These are phyloP conservation scores for Venturia oleaginea DNA, from an alignment of 2,329 filamentous ascomycete genomes.

Conservation along the genomic window DNA sequence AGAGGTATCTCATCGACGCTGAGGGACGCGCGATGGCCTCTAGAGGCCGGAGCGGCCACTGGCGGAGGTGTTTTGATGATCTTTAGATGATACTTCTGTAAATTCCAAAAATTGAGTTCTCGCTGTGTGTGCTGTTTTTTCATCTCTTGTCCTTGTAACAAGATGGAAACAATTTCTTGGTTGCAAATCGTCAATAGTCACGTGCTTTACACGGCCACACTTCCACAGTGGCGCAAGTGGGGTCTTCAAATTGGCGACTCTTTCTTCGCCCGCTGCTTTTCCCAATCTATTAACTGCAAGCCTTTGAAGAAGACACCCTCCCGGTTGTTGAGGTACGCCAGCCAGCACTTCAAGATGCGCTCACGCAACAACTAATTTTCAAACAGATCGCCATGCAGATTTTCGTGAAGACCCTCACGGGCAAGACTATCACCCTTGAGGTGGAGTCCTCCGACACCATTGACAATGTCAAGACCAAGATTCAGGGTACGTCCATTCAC, in stretches of 20 bases:
- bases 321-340: slow-evolving; percentile 13
- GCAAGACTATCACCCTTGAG: slow-evolving; percentile 58
- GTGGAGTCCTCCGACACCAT: slow-evolving; percentile 74
- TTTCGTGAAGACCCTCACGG: slow-evolving; percentile 54
- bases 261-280: background rate
- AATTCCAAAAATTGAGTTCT: no score
- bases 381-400: slow-evolving; percentile 42
- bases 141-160: background rate
- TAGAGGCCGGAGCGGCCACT: no score
- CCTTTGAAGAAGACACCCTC: slow-evolving; percentile 12
- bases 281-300: background rate
- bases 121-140: no score
- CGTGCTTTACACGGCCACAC: background rate
- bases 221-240: background rate
- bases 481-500: slow-evolving; percentile 48
- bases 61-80: no score
- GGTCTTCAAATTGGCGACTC: background rate
- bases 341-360: background rate
- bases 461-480: slow-evolving; percentile 95
- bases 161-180: background rate
- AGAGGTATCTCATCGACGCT: no score
- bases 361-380: background rate
- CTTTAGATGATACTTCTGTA: no score
- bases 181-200: background rate
- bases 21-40: no score